Percentiles rank a stretch among this genome's conserved stretches.
Conservation (phyloP, 257 asterid species). For the Rehmannia glutinosa region DNA sequence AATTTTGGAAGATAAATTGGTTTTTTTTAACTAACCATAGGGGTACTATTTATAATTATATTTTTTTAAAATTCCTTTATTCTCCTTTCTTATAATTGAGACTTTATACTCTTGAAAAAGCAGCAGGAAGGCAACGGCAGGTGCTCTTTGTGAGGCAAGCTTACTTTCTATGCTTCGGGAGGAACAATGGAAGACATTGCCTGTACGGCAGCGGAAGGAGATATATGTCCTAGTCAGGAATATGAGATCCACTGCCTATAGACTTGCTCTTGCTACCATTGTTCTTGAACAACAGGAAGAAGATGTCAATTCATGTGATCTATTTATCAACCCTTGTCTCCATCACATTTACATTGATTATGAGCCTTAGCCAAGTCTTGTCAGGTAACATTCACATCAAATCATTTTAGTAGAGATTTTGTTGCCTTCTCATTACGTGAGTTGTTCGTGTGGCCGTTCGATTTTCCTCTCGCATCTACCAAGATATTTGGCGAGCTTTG, state of each 20-base stretch:
- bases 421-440: too few species aligned
- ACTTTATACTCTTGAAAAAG: conserved; percentile 13
- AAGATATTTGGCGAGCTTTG: too few species aligned
- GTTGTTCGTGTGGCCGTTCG: too few species aligned
- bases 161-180: conserved; percentile 58
- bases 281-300: conserved; percentile 68
- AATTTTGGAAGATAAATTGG: not conserved
- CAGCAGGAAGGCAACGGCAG: conserved; percentile 78
- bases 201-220: conserved; percentile 56
- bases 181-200: conserved; percentile 64
- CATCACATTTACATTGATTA: not conserved
- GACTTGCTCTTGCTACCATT: conserved; percentile 83
- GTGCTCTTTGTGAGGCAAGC: conserved; percentile 66
- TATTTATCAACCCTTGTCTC: not conserved
- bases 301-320: conserved; percentile 54
- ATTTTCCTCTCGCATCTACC: too few species aligned
- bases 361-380: not conserved
- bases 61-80: not conserved
- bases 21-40: not conserved
- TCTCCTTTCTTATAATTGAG: not conserved
- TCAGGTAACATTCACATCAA: too few species aligned
- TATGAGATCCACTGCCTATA: conserved; percentile 78
- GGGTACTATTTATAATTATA: not conserved
- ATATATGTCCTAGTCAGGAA: conserved; percentile 87
- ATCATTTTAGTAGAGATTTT: too few species aligned